Evolutionary conservation across 75 land plant genomes (phyloP), one percentile per base, ranked within the genome.

Genomic region (Adiantum capillusveneris): DNA sequence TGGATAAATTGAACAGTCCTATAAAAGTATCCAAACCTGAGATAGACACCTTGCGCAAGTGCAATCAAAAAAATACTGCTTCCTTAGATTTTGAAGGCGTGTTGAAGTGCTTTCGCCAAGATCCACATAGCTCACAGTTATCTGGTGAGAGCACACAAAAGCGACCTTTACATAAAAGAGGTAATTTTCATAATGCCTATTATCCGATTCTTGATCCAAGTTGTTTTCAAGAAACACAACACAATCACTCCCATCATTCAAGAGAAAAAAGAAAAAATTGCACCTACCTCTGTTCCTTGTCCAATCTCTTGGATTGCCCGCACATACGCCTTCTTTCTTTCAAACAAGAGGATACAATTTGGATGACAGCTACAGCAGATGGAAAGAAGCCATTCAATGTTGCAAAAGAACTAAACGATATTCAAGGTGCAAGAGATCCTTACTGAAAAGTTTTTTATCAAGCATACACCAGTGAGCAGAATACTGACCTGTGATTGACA

Each of bases 321-420:
- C 11, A 94, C 85, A 13, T 80, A 75, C 18, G 90, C 98, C 28
- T 58, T 9, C 56, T 64, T 89, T 44, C 80, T 87, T 72, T 94
- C 98, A 78, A 94, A 94, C 58, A 81, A 59, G 56, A 94, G 78
- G 53, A 94, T 88, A 24, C 84, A 73, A 66, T 89, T 94, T 50
- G 98, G 96, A 44, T 77, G 57, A 54, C 98, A 94, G 71, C 98
- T 94, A 59, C 37, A 34, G 37, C 37, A 34, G 9, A 34, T 34
- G 37, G 9, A 5, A 9, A 34, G n/a, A 34, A 34, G 3, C 3
- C 9, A 34, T 34, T 34, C 9, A 34, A 34, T 34, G 37, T 34
- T 34, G 37, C 3, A 3, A 5, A 9, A 34, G 9, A 3, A 34
- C 9, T 34, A 9, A 34, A 9, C 37, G 37, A 9, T 34, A 34